Evolutionary conservation across 1,139 yeast species (phyloP).

Genomic region (Nakaseomyces bracarensis): DNA sequence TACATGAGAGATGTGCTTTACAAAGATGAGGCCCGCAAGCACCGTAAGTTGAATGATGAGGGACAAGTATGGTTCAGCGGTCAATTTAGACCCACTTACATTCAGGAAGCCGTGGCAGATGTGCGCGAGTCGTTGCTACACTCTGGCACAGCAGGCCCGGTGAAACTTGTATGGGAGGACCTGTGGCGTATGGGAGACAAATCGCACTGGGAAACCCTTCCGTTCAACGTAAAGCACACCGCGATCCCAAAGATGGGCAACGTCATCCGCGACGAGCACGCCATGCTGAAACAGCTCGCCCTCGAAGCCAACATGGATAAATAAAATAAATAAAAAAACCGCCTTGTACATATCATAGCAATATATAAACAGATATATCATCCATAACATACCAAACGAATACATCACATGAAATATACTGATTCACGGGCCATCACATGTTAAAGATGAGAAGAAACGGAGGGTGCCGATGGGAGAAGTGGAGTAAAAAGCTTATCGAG

Average conservation of each 20-base stretch:
- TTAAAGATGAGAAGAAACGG: too few species aligned
- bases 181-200: conserved; percentile 75
- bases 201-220: conserved; percentile 25
- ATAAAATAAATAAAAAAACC: neutral
- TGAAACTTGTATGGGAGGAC: conserved; percentile 63
- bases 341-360: neutral
- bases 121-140: conserved; percentile 60
- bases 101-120: conserved; percentile 91
- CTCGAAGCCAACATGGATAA: neutral
- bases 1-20: conserved; percentile 57
- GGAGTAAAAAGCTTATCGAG: too few species aligned
- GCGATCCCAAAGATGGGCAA: conserved; percentile 24
- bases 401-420: neutral
- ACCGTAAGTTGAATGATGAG: conserved; percentile 66
- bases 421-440: too few species aligned
- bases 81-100: conserved; percentile 80
- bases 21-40: conserved; percentile 51
- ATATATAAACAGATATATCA: neutral
- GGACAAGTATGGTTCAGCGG: conserved; percentile 82
- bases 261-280: conserved; percentile 28
- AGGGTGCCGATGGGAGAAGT: too few species aligned
- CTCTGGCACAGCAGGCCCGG: conserved; percentile 31
- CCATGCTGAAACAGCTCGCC: conserved; percentile 10
- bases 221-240: conserved; percentile 23
- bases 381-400: too few species aligned